These are phyloP conservation scores for Entomortierella parvispora DNA, from an alignment of 192 early-diverging fungal genomes.

Conservation along the genomic window DNA sequence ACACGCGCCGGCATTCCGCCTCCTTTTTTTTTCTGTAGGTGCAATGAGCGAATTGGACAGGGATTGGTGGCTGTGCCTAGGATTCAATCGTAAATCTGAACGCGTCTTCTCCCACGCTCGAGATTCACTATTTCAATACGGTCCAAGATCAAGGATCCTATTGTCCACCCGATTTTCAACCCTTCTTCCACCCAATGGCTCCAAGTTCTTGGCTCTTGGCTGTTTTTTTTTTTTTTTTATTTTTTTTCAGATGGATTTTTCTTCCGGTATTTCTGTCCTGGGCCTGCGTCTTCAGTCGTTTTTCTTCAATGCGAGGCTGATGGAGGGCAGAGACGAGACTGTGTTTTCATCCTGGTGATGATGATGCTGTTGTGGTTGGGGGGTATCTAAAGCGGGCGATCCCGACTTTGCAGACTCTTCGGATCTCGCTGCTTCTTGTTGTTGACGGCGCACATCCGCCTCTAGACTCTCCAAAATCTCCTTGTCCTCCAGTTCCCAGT, in stretches of 20 bases:
- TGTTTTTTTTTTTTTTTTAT: background rate
- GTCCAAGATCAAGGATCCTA: background rate
- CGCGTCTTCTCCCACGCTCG: no score
- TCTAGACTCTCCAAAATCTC: slow-evolving; percentile 29
- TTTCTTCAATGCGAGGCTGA: slow-evolving; percentile 30
- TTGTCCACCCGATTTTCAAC: background rate
- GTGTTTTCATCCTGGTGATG: slow-evolving; percentile 1
- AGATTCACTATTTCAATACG: no score
- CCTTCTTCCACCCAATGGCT: background rate
- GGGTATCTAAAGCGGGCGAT: slow-evolving; percentile 25
- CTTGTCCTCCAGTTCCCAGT: slow-evolving; percentile 32
- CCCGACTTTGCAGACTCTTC: background rate
- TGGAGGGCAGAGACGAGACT: background rate
- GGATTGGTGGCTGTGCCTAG: no score
- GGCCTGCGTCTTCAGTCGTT: slow-evolving; percentile 12
- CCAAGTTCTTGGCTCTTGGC: background rate
- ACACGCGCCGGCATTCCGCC: no score
- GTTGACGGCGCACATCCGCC: slow-evolving; percentile 15
- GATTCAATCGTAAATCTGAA: no score
- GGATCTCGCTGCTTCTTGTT: slow-evolving; percentile 3
- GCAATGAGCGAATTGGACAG: no score
- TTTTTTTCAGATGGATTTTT: no score
- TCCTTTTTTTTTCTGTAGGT: no score
- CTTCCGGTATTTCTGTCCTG: no score
- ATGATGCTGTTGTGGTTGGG: no score